phyloP scores from a whole-genome alignment of 305 asterid species.

The Rubia balearica region DNA sequence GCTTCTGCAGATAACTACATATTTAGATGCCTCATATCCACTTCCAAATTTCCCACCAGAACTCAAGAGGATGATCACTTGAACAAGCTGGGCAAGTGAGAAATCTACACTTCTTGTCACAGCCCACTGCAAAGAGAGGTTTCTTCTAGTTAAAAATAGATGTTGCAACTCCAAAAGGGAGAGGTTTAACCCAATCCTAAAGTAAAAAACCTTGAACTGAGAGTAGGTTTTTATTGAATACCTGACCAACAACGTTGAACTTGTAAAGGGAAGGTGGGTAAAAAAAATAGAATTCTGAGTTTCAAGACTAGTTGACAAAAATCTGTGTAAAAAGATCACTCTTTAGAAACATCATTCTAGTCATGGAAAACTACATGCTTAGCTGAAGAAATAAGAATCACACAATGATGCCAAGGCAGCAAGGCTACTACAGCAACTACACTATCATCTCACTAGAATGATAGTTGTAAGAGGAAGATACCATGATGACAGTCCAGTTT shows the following conservation, averaged over 20 bases:
- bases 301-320: not conserved
- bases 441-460: not conserved
- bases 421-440: not conserved
- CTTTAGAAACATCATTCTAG: not conserved
- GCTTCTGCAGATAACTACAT: slow-evolving; percentile 54
- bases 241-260: slow-evolving; percentile 98
- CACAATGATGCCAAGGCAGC: not conserved
- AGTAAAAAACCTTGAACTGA: slow-evolving; percentile 15
- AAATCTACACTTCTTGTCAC: slow-evolving; percentile 79
- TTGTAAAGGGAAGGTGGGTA: slow-evolving; percentile 30
- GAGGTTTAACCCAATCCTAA: slow-evolving; percentile 4
- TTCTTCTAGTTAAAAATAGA: slow-evolving; percentile 20
- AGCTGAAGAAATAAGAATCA: not conserved
- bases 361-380: not conserved
- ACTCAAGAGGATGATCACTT: slow-evolving; percentile 79
- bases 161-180: slow-evolving; percentile 5
- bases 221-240: slow-evolving; percentile 14
- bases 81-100: slow-evolving; percentile 82
- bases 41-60: slow-evolving; percentile 86
- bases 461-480: slow-evolving; percentile 18
- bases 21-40: slow-evolving; percentile 78
- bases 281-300: slow-evolving; percentile 3
- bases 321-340: not conserved
- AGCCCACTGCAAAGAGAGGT: slow-evolving; percentile 77
- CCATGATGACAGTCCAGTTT: slow-evolving; percentile 94